Evolutionary conservation across 2,329 filamentous ascomycete genomes (phyloP).

Genomic region (Exophiala bonariae): DNA sequence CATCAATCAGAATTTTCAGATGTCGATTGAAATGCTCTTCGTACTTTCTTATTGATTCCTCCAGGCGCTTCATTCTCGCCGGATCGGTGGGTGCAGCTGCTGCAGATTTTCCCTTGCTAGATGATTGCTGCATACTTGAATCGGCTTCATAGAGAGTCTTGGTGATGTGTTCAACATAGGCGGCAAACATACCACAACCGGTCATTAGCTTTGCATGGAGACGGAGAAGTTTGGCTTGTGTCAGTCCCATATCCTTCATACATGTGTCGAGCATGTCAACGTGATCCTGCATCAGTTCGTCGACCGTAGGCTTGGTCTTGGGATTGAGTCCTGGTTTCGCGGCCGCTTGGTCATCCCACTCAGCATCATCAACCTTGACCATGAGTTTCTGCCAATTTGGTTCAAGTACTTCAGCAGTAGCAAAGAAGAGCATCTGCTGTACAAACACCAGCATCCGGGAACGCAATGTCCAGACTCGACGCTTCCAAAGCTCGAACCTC

Average conservation of each 20-base stretch:
- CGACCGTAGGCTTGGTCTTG: conserved; percentile 71
- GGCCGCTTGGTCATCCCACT: conserved; percentile 29
- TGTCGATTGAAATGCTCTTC: conserved; percentile 91
- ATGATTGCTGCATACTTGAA: conserved; percentile 42
- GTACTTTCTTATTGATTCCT: conserved; percentile 86
- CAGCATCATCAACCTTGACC: conserved; percentile 70
- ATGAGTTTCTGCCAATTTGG: conserved; percentile 96
- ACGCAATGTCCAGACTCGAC: conserved; percentile 84
- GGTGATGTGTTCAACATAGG: conserved; percentile 83
- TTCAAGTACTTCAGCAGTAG: conserved; percentile 94
- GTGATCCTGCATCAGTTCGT: conserved; percentile 98
- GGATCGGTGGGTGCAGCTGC: conserved; percentile 45
- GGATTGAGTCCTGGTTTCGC: conserved; percentile 30
- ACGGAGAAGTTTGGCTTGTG: conserved; percentile 88
- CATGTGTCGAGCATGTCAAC: conserved; percentile 98
- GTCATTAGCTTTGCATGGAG: conserved; percentile 97
- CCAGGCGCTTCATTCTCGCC: conserved; percentile 69
- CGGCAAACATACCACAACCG: conserved; percentile 90
- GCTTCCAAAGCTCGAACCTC: conserved; percentile 86
- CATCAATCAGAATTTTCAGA: conserved; percentile 89
- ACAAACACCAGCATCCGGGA: conserved; percentile 96
- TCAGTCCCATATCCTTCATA: conserved; percentile 98
- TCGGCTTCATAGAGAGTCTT: conserved; percentile 82
- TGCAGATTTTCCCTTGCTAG: conserved; percentile 15
- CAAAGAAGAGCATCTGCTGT: conserved; percentile 95